Evolutionary conservation across 2,329 filamentous ascomycete species (phyloP).

Genomic region (Didymella pinodella): DNA sequence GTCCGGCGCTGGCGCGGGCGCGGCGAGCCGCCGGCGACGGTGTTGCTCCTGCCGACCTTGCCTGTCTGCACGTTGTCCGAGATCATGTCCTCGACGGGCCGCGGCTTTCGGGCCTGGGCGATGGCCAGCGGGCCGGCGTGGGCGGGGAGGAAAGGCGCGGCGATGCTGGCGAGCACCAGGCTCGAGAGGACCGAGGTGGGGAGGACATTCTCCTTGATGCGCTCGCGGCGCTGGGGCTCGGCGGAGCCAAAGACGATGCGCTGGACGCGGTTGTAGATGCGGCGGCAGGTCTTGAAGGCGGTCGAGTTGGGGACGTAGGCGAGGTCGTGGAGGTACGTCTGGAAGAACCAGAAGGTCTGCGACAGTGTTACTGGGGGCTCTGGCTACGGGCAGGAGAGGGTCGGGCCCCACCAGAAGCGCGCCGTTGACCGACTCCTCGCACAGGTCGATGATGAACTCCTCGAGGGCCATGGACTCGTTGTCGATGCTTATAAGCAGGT

Average conservation of each 20-base stretch:
- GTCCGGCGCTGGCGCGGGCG: conserved; percentile 55
- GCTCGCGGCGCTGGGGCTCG: conserved; percentile 72
- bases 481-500: conserved; percentile 85
- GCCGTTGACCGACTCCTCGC: conserved; percentile 86
- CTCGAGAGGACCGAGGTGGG: conserved; percentile 83
- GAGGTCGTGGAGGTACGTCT: conserved; percentile 85
- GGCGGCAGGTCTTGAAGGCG: conserved; percentile 80
- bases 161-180: conserved; percentile 79
- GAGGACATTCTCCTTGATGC: conserved; percentile 81
- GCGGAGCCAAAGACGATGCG: conserved; percentile 83
- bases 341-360: conserved; percentile 89
- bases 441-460: conserved; percentile 85
- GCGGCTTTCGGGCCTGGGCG: conserved; percentile 79
- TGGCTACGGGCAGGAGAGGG: neutral
- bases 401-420: conserved; percentile 70
- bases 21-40: conserved; percentile 62
- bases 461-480: conserved; percentile 92
- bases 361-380: conserved; percentile 6
- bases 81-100: conserved; percentile 68
- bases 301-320: conserved; percentile 76
- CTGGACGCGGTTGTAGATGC: conserved; percentile 88
- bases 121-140: conserved; percentile 83
- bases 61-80: conserved; percentile 64
- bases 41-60: conserved; percentile 73
- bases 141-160: conserved; percentile 75